phyloP scores from a whole-genome alignment of 768 basidiomycete species.

The Hydnomerulius pinastri region DNA sequence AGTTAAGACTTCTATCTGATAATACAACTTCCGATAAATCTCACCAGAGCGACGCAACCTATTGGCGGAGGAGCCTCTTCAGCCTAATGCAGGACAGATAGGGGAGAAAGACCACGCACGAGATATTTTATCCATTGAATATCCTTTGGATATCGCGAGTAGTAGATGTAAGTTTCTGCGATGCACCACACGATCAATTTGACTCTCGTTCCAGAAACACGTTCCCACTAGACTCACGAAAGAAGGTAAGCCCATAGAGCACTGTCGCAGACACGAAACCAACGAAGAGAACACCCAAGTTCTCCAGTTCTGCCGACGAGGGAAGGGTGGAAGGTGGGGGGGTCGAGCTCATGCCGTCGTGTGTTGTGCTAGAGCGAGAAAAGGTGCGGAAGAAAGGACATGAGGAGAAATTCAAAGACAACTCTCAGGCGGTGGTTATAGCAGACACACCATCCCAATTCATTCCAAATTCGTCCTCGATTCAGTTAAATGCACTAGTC shows the following conservation, averaged over 20 bases:
- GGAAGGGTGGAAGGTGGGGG: neutral
- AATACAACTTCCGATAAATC: neutral
- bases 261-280: slow-evolving; percentile 29
- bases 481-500: neutral
- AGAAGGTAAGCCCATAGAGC: slow-evolving; percentile 36
- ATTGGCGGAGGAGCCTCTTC: neutral
- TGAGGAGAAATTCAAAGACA: neutral
- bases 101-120: slow-evolving; percentile 12
- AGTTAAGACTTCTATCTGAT: neutral
- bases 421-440: slow-evolving; percentile 10
- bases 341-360: slow-evolving; percentile 18
- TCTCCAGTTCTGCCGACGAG: slow-evolving; percentile 26
- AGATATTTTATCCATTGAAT: slow-evolving; percentile 16
- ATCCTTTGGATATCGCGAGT: slow-evolving; percentile 28
- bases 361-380: neutral
- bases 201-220: neutral
- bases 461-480: neutral
- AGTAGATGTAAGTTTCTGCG: slow-evolving; percentile 33
- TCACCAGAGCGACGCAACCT: slow-evolving; percentile 27
- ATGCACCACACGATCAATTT: neutral
- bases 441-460: neutral
- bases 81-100: neutral
- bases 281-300: slow-evolving; percentile 24
- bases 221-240: slow-evolving; percentile 21
- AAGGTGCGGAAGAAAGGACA: neutral